Base-by-base conservation (phyloP, 495 filamentous ascomycete genomes). In the Daldinia decipiens region DNA sequence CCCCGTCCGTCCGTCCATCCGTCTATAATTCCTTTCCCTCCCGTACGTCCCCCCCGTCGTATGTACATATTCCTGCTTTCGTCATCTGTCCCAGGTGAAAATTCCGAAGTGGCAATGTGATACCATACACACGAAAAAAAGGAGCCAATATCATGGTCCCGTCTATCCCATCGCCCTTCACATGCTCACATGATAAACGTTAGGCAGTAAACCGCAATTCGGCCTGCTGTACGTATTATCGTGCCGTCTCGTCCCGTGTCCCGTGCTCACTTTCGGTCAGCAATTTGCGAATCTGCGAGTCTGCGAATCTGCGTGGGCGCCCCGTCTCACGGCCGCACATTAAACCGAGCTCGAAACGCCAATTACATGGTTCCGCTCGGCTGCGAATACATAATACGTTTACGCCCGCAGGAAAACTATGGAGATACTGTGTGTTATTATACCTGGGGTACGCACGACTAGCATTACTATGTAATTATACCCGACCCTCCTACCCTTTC, bases 241-340 rank as follows among this genome's bases (percentile, higher is more conserved):
- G 39, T 40, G 5, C 39, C 43, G 39, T 40, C 15, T 47, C 24
- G 43, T 47, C 7, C 43, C 43, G 43, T 21, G 43, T 47, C 43
- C 43, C 43, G 43, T 47, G 43, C 24, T 21, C 43, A 47, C 43
- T 21, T 47, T 47, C 43, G 43, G 43, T 47, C 43, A 47, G 19
- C 43, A 40, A 7, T 40, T 17, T 40, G 43, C 43, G 43, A 21
- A 24, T 47, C 43, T 40, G 43, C 43, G 43, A 21, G 13, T 47
- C 43, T 40, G 43, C 43, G 43, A 21, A 47, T 47, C 43, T 47
- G 19, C 43, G 43, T 24, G 19, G 43, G 17, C 19, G 21, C 3
- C 8, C 43, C 43, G 43, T 21, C 19, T 47, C 9, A 47, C 43
- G 17, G 43, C 17, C 43, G 43, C 43, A 47, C 19, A 47, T 47